Percentiles rank a stretch among this genome's conserved stretches.
These are phyloP conservation scores for Aspergillus sp. DNA, from an alignment of 2,329 filamentous ascomycete genomes.

Conservation along the genomic window DNA sequence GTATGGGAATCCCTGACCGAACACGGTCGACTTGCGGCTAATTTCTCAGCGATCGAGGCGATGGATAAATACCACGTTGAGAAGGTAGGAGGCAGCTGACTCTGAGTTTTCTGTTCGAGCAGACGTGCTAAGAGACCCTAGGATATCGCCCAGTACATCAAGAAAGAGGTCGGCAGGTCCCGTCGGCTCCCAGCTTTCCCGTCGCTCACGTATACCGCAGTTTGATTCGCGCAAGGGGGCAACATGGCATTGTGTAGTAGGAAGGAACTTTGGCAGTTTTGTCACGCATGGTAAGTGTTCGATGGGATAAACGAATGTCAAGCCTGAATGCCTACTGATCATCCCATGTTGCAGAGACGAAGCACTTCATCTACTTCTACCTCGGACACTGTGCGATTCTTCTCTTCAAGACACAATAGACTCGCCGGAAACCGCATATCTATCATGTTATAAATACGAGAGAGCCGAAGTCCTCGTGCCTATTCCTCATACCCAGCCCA, in stretches of 20 bases:
- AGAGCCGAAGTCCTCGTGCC: neutral
- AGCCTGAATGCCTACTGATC: slow-evolving; percentile 6
- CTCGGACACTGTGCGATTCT: slow-evolving; percentile 96
- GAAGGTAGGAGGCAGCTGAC: slow-evolving; percentile 45
- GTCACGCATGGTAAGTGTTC: slow-evolving; percentile 76
- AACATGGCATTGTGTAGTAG: slow-evolving; percentile 99
- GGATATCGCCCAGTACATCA: slow-evolving; percentile 95
- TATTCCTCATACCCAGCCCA: neutral
- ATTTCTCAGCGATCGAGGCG: slow-evolving; percentile 54
- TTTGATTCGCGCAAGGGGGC: slow-evolving; percentile 95
- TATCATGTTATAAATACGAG: neutral
- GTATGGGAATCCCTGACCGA: slow-evolving; percentile 48
- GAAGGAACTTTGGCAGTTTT: slow-evolving; percentile 97
- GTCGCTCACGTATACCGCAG: slow-evolving; percentile 42
- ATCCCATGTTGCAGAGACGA: slow-evolving; percentile 61
- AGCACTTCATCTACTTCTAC: slow-evolving; percentile 99
- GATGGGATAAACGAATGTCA: neutral
- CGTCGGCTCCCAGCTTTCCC: slow-evolving; percentile 4
- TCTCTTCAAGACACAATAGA: slow-evolving; percentile 93
- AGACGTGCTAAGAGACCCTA: slow-evolving; percentile 31
- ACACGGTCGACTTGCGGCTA: slow-evolving; percentile 15
- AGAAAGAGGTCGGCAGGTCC: slow-evolving; percentile 63
- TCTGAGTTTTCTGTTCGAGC: neutral
- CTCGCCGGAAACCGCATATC: neutral
- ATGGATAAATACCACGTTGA: slow-evolving; percentile 66